A percentile compares a stretch with the other conserved stretches of the same genome.
phyloP scores from a whole-genome alignment of 495 filamentous ascomycete genomes.

The Aspergillus diversus region DNA sequence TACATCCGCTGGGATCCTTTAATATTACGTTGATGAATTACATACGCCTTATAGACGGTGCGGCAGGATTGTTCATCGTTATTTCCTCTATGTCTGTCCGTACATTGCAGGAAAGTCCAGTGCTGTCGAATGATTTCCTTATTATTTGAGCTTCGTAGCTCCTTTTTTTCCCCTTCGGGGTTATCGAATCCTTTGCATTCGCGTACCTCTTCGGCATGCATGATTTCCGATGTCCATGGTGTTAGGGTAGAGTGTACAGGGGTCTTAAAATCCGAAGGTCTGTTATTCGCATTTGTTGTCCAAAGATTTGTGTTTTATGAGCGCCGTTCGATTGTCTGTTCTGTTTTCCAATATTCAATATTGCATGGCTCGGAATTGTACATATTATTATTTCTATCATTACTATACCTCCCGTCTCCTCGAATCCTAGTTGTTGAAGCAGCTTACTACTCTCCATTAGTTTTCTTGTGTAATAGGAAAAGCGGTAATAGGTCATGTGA shows the following conservation, averaged over 20 bases:
- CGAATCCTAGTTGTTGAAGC: neutral
- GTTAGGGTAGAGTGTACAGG: conserved; percentile 19
- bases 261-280: conserved; percentile 15
- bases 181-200: neutral
- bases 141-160: conserved; percentile 11
- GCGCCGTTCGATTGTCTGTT: conserved; percentile 16
- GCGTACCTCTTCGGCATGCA: conserved; percentile 9
- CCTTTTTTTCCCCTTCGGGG: conserved; percentile 1
- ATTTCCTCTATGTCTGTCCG: neutral
- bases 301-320: conserved; percentile 18
- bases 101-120: neutral
- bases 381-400: conserved; percentile 6
- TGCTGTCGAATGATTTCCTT: conserved; percentile 1
- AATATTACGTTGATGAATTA: conserved; percentile 3
- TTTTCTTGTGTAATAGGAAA: neutral
- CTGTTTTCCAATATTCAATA: conserved; percentile 2
- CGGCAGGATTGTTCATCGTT: neutral
- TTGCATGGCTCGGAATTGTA: conserved; percentile 18
- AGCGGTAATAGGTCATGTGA: neutral
- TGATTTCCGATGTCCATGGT: conserved; percentile 19
- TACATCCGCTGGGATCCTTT: conserved; percentile 27
- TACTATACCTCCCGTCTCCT: conserved; percentile 10
- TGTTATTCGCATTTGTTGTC: conserved; percentile 8
- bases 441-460: neutral
- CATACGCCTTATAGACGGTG: neutral